Evolutionary conservation across 257 asterid species (phyloP), one percentile per base, ranked within the genome.

Genomic region (Plantago elongata): DNA sequence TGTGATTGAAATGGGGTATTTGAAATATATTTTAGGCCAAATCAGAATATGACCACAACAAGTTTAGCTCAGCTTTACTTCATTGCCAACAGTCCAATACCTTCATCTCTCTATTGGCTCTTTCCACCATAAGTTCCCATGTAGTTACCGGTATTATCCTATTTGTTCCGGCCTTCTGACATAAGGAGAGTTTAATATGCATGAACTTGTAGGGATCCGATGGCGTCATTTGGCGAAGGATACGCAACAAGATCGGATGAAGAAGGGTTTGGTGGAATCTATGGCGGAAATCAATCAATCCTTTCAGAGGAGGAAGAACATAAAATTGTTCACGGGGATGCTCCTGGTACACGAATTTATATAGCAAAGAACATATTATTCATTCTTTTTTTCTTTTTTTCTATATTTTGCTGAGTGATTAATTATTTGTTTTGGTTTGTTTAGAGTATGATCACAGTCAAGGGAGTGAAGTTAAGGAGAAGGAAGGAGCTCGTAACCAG

Each of bases 191-290:
- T 22, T 14, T 51, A 48, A 3, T 37, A 17, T 62, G 29, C 29
- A 15, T 62, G 59, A 40, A 13, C 7, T 43, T 11, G 4, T 11
- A 61, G 57, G 47, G 66, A 61, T 13, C 17, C 47, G 2, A 61
- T 48, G 55, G 29, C 55, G 1, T 82, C 84, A 0, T 73, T 77
- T 1, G 97, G 97, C 5, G 97, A 84, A 51, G 95, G 80, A 34
- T 84, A 89, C 11, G 75, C 85, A 7, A 73, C 89, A 27, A 79
- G 94, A 75, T 72, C 80, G 4, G 94, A 86, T 7, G 97, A 84
- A 40, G 95, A 89, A 63, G 97, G 97, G 11, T 84, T 82, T 54
- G 95, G 97, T 16, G 90, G 96, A 1, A 63, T 66, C 5, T 78
- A 79, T 45, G 75, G 82, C 5, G 70, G 80, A 37, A 86, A 78